phyloP scores from a whole-genome alignment of 306 rosid species.

The Betula pendula region DNA sequence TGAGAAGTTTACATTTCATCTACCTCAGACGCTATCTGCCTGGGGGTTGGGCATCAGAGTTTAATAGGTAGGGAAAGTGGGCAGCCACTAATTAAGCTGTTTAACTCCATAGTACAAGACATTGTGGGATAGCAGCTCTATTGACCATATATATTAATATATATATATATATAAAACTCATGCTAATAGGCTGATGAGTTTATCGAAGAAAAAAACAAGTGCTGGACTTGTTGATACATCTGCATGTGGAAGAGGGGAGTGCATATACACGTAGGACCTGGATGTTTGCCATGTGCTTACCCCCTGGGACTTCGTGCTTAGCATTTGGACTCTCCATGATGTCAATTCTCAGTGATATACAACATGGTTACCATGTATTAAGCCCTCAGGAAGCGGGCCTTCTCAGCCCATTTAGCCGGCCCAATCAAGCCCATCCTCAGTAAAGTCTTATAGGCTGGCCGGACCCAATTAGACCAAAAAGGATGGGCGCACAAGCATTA shows the following conservation, averaged over 20 bases:
- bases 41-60: conserved; percentile 23
- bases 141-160: background rate
- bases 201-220: background rate
- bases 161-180: background rate
- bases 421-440: no score
- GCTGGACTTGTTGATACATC: background rate
- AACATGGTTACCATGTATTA: background rate
- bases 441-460: no score
- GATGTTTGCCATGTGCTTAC: background rate
- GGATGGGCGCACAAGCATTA: no score
- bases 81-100: conserved; percentile 10
- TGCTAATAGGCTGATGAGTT: background rate
- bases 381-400: no score
- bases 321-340: background rate
- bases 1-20: no score
- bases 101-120: background rate
- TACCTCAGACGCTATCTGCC: background rate
- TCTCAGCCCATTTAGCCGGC: no score
- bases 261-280: background rate
- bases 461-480: no score
- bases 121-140: background rate
- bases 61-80: conserved; percentile 13
- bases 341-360: background rate
- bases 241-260: background rate
- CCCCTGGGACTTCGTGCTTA: background rate